Conservation (phyloP, 192 early-diverging fungal species). For the Umbelopsis sp. region DNA sequence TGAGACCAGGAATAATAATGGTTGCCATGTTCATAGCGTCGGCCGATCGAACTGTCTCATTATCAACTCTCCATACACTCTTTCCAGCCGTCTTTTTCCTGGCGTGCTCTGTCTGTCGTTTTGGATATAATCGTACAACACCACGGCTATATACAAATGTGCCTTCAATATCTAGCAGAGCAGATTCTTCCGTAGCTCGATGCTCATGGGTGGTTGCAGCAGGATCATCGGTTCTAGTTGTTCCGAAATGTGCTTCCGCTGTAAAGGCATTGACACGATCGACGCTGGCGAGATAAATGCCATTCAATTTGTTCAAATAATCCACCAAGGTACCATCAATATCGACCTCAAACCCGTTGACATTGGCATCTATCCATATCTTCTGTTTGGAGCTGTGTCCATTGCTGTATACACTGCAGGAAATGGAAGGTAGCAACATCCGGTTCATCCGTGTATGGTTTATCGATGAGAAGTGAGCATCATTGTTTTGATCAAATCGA, state of each 20-base stretch:
- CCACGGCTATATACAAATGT: conserved; percentile 54
- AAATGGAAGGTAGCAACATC: conserved; percentile 54
- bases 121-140: conserved; percentile 54
- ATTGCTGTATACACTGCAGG: conserved; percentile 49
- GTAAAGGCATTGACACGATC: conserved; percentile 56
- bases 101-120: conserved; percentile 39
- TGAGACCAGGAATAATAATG: conserved; percentile 58
- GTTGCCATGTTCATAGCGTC: conserved; percentile 41
- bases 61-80: conserved; percentile 21
- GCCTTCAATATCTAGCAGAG: conserved; percentile 52
- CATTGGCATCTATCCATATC: conserved; percentile 55
- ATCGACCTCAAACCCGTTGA: conserved; percentile 75
- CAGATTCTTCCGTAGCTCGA: conserved; percentile 13
- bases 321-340: conserved; percentile 68
- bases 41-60: not conserved
- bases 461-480: conserved; percentile 56
- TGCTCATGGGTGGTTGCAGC: not conserved
- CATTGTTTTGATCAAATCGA: conserved; percentile 60
- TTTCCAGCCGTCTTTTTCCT: conserved; percentile 32
- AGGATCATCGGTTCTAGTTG: conserved; percentile 8
- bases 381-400: conserved; percentile 40
- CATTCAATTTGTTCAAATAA: conserved; percentile 63
- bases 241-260: conserved; percentile 35
- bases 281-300: conserved; percentile 65
- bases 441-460: conserved; percentile 59